Base-by-base conservation (phyloP, 345 rosid species). In the Salix arbutifolia region DNA sequence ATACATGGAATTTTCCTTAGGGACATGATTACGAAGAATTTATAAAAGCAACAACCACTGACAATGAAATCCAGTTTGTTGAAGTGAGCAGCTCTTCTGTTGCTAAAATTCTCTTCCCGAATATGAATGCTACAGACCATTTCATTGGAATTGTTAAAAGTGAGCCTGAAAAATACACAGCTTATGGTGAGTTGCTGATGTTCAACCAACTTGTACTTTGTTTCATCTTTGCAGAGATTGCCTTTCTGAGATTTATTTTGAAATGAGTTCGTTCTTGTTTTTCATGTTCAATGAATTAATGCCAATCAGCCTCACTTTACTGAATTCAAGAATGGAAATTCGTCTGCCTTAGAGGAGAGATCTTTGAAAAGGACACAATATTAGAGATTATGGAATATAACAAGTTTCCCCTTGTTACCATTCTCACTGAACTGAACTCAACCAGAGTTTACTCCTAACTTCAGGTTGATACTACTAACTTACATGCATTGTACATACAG, bases 331-430 rank as follows among this genome's bases (percentile, higher is more conserved):
- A 23, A 25, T 33, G 62, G 18, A 76, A 42, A 38, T n/a, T 74
- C 67, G 74, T 26, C 70, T 77, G 75, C 31, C 79, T 78, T 88
- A 88, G 86, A 94, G 98, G 87, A 71, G 97, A 91, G 77, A 60
- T 75, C 67, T 89, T 83, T 82, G 82, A 84, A 79, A 76, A 46
- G 88, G 87, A 87, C 25, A 87, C 83, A 65, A 81, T 91, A 75
- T 80, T 90, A 79, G 85, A 90, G 81, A 92, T 92, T 88, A 38
- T 94, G 83, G 85, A 86, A 75, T 69, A 78, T 68, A 89, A 88
- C 88, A 94, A 91, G 88, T 94, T 91, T 78, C 97, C 98, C 2
- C 74, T 94, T 80, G 87, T 92, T 65, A 92, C 92, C 76, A 88
- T 76, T 84, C 74, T 94, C 83, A 91, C 89, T 68, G 97, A 92